A percentile compares a stretch with the other conserved stretches of the same genome.
Conservation (phyloP, 2,329 filamentous ascomycete species). For the Aureobasidium melanogenum region DNA sequence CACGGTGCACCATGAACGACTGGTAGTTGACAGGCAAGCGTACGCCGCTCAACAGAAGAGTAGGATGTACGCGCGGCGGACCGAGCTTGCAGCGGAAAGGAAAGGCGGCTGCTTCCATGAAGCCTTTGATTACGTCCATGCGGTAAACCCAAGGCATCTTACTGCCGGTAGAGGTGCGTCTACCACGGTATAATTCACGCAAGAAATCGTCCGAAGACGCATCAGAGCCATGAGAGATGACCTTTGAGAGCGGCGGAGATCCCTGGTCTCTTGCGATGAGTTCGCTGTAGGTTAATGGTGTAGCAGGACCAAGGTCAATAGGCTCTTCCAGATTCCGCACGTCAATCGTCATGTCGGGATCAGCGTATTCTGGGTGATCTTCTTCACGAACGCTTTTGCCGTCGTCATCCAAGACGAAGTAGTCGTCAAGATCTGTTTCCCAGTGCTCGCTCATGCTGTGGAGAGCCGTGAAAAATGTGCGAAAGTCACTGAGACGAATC, state of each 20-base stretch:
- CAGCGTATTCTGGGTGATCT: background rate
- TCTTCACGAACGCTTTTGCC: conserved; percentile 7
- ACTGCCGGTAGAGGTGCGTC: conserved; percentile 46
- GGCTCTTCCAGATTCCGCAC: conserved; percentile 1
- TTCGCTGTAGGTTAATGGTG: conserved; percentile 3
- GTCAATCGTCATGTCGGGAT: conserved; percentile 6
- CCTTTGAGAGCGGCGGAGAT: background rate
- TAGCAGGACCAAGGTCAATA: background rate
- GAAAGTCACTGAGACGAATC: conserved; percentile 45
- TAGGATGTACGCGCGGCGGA: conserved; percentile 34
- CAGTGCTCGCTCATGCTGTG: conserved; percentile 54
- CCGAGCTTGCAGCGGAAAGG: conserved; percentile 47
- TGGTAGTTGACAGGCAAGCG: conserved; percentile 51
- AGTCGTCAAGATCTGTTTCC: conserved; percentile 51
- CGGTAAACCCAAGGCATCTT: conserved; percentile 53
- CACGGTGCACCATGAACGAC: conserved; percentile 44
- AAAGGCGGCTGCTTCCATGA: conserved; percentile 51
- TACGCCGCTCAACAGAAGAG: conserved; percentile 30
- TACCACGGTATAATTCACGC: conserved; percentile 42
- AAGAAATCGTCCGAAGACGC: conserved; percentile 12
- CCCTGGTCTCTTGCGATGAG: conserved; percentile 5
- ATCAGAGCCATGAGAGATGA: conserved; percentile 2
- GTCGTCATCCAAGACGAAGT: conserved; percentile 27
- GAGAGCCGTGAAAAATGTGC: conserved; percentile 52
- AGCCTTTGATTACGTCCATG: conserved; percentile 45